Evolutionary conservation across 176 grass and related monocot genomes (phyloP).

Genomic region (Hsuehochloa calcarea): DNA sequence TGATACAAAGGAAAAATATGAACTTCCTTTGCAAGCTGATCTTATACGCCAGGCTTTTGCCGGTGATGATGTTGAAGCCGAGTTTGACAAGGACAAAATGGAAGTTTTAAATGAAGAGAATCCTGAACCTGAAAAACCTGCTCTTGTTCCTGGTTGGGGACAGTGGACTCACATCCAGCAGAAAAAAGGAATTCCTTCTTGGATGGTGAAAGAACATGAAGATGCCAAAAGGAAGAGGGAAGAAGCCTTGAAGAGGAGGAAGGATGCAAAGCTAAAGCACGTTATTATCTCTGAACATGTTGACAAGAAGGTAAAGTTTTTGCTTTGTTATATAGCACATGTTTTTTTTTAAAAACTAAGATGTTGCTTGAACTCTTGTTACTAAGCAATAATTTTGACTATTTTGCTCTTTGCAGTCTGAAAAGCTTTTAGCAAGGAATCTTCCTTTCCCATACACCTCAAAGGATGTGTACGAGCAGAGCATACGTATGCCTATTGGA

Average conservation of each 20-base stretch:
- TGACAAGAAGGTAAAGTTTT: slow-evolving; percentile 79
- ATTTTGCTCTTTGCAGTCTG: slow-evolving; percentile 48
- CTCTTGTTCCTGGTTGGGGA: slow-evolving; percentile 88
- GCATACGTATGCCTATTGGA: slow-evolving; percentile 93
- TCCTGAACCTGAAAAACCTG: slow-evolving; percentile 94
- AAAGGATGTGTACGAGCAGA: slow-evolving; percentile 82
- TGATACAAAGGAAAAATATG: slow-evolving; percentile 45
- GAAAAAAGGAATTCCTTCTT: slow-evolving; percentile 81
- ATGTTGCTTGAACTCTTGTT: slow-evolving; percentile 17
- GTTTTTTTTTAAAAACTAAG: not conserved
- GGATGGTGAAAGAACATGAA: slow-evolving; percentile 96
- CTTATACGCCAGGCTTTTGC: slow-evolving; percentile 89
- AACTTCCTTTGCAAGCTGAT: slow-evolving; percentile 76
- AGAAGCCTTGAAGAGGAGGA: slow-evolving; percentile 83
- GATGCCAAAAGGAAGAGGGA: slow-evolving; percentile 81
- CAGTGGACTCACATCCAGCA: slow-evolving; percentile 87
- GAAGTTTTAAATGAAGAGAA: slow-evolving; percentile 78
- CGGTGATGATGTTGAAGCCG: slow-evolving; percentile 92
- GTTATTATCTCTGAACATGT: slow-evolving; percentile 90
- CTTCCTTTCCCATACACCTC: slow-evolving; percentile 82
- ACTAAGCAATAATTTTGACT: slow-evolving; percentile 18
- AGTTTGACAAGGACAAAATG: slow-evolving; percentile 79
- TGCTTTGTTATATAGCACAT: not conserved
- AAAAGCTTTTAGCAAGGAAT: slow-evolving; percentile 62
- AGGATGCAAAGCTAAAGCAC: slow-evolving; percentile 79